Evolutionary conservation across 345 rosid species (phyloP).

Genomic region (Euclidium syriacum): DNA sequence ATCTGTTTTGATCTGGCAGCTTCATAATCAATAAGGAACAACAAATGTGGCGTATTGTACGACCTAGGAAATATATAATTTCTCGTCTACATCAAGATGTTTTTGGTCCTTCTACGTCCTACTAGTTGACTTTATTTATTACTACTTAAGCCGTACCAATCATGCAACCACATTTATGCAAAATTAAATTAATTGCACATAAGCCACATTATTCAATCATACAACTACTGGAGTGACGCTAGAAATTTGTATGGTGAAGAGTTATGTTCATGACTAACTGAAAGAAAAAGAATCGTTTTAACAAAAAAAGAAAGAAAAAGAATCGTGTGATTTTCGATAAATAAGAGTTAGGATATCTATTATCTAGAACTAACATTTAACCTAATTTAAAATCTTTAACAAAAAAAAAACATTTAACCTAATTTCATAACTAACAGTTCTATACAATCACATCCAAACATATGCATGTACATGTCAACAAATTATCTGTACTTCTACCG

Average conservation of each 20-base stretch:
- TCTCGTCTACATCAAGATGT: background rate
- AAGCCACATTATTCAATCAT: background rate
- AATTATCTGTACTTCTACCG: background rate
- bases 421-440: constrained; percentile 5
- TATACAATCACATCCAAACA: background rate
- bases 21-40: too few relatives aligned
- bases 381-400: too few relatives aligned
- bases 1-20: too few relatives aligned
- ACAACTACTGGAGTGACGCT: background rate
- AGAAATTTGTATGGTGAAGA: background rate
- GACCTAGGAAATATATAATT: background rate
- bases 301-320: too few relatives aligned
- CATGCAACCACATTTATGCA: background rate
- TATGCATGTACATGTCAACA: background rate
- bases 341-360: background rate
- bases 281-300: too few relatives aligned
- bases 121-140: constrained; percentile 13
- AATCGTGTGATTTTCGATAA: background rate
- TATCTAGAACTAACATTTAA: background rate
- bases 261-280: background rate
- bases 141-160: background rate
- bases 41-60: too few relatives aligned
- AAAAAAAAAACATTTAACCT: background rate
- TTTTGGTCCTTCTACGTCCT: background rate
- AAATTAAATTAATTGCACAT: constrained; percentile 11